A percentile compares a stretch with the other conserved stretches of the same genome.
These are phyloP conservation scores for Podila epigama DNA, from an alignment of 192 early-diverging fungal genomes.

Conservation along the genomic window DNA sequence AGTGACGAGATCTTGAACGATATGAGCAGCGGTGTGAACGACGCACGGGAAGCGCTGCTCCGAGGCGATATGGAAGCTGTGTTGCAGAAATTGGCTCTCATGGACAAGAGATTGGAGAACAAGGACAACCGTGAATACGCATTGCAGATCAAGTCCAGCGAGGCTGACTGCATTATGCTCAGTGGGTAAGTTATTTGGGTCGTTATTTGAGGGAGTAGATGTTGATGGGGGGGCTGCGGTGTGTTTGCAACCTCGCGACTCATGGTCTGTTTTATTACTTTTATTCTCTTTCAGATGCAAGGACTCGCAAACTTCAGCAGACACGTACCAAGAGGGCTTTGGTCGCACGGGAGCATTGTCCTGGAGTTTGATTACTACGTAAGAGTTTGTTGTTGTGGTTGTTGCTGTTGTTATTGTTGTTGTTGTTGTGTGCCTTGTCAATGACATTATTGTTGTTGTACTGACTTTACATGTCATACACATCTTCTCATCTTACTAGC, in stretches of 20 bases:
- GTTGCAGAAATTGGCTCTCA: conserved; percentile 36
- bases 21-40: conserved; percentile 52
- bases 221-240: too few relatives aligned
- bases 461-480: conserved; percentile 37
- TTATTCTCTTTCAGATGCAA: conserved; percentile 61
- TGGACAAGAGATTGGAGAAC: conserved; percentile 50
- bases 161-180: conserved; percentile 83
- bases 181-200: conserved; percentile 75
- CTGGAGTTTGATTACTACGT: conserved; percentile 70
- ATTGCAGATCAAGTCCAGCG: conserved; percentile 48
- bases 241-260: not conserved
- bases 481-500: conserved; percentile 46
- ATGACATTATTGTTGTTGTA: not conserved
- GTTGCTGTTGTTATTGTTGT: not conserved
- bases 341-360: conserved; percentile 78
- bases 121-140: conserved; percentile 13
- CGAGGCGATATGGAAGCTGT: conserved; percentile 51
- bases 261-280: not conserved
- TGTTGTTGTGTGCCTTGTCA: not conserved
- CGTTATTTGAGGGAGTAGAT: too few relatives aligned
- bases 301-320: conserved; percentile 84
- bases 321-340: conserved; percentile 65
- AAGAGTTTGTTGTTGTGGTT: not conserved
- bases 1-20: conserved; percentile 55
- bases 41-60: conserved; percentile 55